Conservation (phyloP, 768 basidiomycete species). For the Lentinula lateritia region DNA sequence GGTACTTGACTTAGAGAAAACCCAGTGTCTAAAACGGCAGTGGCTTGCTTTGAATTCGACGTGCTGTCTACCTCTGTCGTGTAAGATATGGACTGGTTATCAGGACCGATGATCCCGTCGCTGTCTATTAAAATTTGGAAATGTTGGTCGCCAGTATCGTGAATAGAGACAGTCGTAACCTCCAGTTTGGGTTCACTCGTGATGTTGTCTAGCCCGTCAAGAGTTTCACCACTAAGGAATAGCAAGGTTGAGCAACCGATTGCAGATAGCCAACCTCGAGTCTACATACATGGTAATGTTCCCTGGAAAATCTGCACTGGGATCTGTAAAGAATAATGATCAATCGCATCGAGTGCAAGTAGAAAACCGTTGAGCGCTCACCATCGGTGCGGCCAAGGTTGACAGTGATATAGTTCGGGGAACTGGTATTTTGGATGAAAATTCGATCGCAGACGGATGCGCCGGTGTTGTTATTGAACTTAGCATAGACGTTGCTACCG, state of each 20-base stretch:
- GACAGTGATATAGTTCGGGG: conserved; percentile 55
- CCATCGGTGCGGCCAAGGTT: conserved; percentile 54
- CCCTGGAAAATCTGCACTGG: conserved; percentile 46
- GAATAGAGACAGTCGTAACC: conserved; percentile 33
- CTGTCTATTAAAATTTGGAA: conserved; percentile 61
- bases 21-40: conserved; percentile 64
- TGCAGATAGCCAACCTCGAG: neutral
- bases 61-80: conserved; percentile 39
- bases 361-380: conserved; percentile 1
- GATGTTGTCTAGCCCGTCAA: conserved; percentile 44
- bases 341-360: neutral
- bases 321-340: conserved; percentile 26
- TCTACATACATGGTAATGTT: conserved; percentile 42
- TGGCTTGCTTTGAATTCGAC: conserved; percentile 39
- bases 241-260: neutral
- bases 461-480: conserved; percentile 28
- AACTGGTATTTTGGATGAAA: conserved; percentile 47
- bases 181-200: conserved; percentile 43
- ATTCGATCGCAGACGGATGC: conserved; percentile 59
- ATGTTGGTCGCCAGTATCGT: conserved; percentile 43
- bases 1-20: conserved; percentile 64
- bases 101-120: conserved; percentile 57
- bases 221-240: conserved; percentile 37
- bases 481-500: conserved; percentile 41
- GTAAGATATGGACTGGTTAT: conserved; percentile 44